Evolutionary conservation across 2,329 filamentous ascomycete species (phyloP).

Genomic region (Alternaria sp.): DNA sequence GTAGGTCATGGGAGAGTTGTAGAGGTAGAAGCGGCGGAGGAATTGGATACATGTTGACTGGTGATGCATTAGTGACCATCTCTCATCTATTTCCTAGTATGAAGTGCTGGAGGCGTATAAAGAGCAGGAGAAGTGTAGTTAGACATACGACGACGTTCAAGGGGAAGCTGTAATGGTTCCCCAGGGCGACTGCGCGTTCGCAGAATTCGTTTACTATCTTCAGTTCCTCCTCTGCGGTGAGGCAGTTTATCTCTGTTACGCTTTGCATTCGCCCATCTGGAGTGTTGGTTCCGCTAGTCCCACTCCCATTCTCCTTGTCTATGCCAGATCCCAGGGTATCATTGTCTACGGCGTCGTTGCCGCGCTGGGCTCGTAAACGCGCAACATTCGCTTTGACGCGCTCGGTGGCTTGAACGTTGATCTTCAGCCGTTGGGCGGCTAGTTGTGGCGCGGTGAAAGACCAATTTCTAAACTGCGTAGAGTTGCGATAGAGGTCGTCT

Average conservation of each 20-base stretch:
- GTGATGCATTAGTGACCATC: not conserved
- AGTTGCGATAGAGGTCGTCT: conserved; percentile 89
- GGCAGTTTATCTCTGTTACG: conserved; percentile 71
- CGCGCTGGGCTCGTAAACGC: conserved; percentile 54
- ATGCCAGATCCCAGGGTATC: conserved; percentile 37
- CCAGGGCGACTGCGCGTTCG: conserved; percentile 64
- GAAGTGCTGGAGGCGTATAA: no score
- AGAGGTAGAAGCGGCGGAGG: conserved; percentile 92
- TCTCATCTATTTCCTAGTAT: not conserved
- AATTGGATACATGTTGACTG: conserved; percentile 86
- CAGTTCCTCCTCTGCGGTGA: conserved; percentile 84
- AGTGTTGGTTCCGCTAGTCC: conserved; percentile 40
- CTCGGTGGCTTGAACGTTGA: conserved; percentile 80
- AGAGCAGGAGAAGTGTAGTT: no score
- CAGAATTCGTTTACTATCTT: conserved; percentile 84
- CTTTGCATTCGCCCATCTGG: conserved; percentile 28
- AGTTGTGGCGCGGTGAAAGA: conserved; percentile 83
- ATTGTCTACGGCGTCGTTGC: conserved; percentile 41
- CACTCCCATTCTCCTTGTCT: conserved; percentile 46
- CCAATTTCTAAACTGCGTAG: conserved; percentile 92
- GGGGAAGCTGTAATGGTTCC: conserved; percentile 68
- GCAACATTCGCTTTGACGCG: conserved; percentile 68
- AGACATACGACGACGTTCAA: conserved; percentile 65
- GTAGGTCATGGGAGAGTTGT: conserved; percentile 96
- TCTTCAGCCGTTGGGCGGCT: conserved; percentile 75